Conservation (phyloP, 2,329 filamentous ascomycete species). For the Epichloe aotearoae region DNA sequence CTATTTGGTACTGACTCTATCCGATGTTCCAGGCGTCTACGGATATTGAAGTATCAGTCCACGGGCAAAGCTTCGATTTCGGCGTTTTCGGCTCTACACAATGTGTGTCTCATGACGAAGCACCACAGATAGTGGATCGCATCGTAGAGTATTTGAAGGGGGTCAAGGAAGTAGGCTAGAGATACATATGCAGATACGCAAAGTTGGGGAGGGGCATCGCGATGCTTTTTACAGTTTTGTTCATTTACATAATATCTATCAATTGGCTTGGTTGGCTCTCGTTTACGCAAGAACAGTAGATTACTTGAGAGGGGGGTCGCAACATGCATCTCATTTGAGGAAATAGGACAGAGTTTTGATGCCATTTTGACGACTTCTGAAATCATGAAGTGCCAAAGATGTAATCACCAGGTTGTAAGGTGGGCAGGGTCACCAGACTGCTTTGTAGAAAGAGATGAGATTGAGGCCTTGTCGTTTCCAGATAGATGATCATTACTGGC, state of each 20-base stretch:
- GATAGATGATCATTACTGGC: too few relatives aligned
- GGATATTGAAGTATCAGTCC: slow-evolving; percentile 27
- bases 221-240: too few relatives aligned
- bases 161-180: not conserved
- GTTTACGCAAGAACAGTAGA: too few relatives aligned
- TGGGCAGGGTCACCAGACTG: too few relatives aligned
- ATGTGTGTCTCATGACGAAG: slow-evolving; percentile 14
- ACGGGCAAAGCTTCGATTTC: slow-evolving; percentile 20
- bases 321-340: not conserved
- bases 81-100: slow-evolving; percentile 26
- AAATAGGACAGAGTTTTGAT: slow-evolving; percentile 41
- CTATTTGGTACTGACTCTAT: not conserved
- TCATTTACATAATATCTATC: too few relatives aligned
- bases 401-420: too few relatives aligned
- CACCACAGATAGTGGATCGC: slow-evolving; percentile 12
- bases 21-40: slow-evolving; percentile 19
- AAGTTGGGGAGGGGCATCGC: too few relatives aligned
- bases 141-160: slow-evolving; percentile 11
- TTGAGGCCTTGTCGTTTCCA: too few relatives aligned
- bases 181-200: not conserved
- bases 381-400: not conserved
- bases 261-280: too few relatives aligned
- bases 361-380: slow-evolving; percentile 38
- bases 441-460: too few relatives aligned
- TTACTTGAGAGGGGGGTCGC: too few relatives aligned